Percentiles rank a stretch among this genome's conserved stretches.
phyloP scores from a whole-genome alignment of 306 rosid genomes.

The Astragalus glycyphyllos region DNA sequence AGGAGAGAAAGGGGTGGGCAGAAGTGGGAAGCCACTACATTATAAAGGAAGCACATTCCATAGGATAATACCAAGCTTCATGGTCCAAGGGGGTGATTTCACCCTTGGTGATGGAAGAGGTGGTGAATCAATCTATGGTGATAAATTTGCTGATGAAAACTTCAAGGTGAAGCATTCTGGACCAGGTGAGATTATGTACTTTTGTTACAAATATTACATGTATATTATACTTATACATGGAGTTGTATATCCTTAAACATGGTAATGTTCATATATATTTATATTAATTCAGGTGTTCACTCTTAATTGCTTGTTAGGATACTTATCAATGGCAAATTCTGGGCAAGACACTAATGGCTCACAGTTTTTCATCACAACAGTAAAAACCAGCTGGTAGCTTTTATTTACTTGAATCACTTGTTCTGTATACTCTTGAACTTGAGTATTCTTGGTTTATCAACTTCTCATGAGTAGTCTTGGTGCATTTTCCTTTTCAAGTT shows the following conservation, averaged over 20 bases:
- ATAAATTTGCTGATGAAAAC: conserved; percentile 80
- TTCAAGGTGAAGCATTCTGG: conserved; percentile 74
- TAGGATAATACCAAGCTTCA: conserved; percentile 79
- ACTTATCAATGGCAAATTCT: conserved; percentile 86
- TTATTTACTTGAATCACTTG: conserved; percentile 8
- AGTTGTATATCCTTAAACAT: background rate
- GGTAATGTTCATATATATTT: background rate
- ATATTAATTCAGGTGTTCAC: conserved; percentile 26
- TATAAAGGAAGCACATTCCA: conserved; percentile 85
- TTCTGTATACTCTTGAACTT: conserved; percentile 2
- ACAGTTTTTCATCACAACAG: conserved; percentile 86
- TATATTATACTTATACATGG: no score
- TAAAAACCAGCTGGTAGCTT: conserved; percentile 78
- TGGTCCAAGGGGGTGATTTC: conserved; percentile 95
- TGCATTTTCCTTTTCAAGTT: conserved; percentile 32
- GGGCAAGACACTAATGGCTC: conserved; percentile 94
- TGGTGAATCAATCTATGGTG: conserved; percentile 86
- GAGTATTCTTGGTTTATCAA: no score
- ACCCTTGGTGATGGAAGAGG: conserved; percentile 87
- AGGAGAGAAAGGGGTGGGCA: conserved; percentile 88
- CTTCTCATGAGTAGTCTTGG: no score
- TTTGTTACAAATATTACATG: conserved; percentile 22
- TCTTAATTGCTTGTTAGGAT: conserved; percentile 55
- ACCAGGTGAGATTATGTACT: conserved; percentile 63
- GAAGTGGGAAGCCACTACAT: conserved; percentile 67